Percentiles rank a stretch among this genome's conserved stretches.
Conservation (phyloP, 306 rosid species). For the Sicyos edulis region DNA sequence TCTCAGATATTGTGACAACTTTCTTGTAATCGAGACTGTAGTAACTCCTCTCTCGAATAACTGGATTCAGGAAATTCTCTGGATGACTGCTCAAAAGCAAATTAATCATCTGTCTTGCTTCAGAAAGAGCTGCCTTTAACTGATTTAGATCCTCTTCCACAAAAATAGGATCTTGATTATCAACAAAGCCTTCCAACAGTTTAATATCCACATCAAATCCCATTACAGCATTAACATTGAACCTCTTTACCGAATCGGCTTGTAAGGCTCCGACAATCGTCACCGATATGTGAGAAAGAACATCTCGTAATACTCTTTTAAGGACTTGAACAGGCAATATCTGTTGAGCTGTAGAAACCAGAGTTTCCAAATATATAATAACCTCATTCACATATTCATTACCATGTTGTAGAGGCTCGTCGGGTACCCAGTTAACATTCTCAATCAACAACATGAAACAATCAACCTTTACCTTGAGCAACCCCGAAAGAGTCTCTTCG, state of each 20-base stretch:
- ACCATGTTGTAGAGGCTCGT: conserved; percentile 66
- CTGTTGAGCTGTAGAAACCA: conserved; percentile 92
- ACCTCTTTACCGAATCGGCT: conserved; percentile 79
- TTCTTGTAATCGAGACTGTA: conserved; percentile 70
- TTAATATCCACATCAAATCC: conserved; percentile 81
- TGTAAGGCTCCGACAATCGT: conserved; percentile 62
- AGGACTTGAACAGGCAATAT: conserved; percentile 86
- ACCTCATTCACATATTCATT: conserved; percentile 93
- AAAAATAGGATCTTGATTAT: conserved; percentile 62
- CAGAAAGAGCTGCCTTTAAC: conserved; percentile 62
- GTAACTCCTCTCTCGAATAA: conserved; percentile 93
- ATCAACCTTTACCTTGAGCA: conserved; percentile 57
- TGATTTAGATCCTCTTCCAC: conserved; percentile 72
- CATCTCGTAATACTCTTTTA: conserved; percentile 75
- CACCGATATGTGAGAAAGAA: conserved; percentile 84
- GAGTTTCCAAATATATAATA: conserved; percentile 79
- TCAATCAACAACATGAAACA: conserved; percentile 80
- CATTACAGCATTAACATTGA: conserved; percentile 56
- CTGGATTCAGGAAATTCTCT: conserved; percentile 83
- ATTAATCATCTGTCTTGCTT: conserved; percentile 69
- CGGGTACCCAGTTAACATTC: conserved; percentile 81
- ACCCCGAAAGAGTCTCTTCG: conserved; percentile 54
- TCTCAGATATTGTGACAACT: conserved; percentile 72
- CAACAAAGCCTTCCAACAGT: conserved; percentile 84
- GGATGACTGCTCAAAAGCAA: conserved; percentile 89